Base-by-base conservation (phyloP, 352 stramenopile species). In the Pythium periplocum region DNA sequence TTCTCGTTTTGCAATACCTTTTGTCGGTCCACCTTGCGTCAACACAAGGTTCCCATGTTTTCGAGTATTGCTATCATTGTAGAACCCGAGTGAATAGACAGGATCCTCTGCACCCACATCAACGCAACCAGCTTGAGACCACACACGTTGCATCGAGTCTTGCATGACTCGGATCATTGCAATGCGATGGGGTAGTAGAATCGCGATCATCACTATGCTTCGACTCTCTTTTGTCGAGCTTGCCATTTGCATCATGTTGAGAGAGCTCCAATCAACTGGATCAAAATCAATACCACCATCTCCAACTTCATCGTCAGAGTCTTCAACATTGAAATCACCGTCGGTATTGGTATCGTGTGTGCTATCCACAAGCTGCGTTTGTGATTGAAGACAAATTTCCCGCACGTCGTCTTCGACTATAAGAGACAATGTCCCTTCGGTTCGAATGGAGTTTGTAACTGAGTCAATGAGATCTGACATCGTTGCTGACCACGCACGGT, bases 201-300 rank as follows among this genome's bases (percentile, higher is more conserved):
- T 26, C 17, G 17, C 17, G 17, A 26, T 26, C 17, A 26, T 26
- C 17, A 26, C 17, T 26, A 26, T 26, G 0, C 17, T 26, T 26
- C 17, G 17, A 26, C 0, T 26, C 17, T 26, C 17, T 26, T 26
- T 26, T 26, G 17, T 26, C 17, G 17, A 26, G 17, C 17, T 26
- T 26, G 17, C 17, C 17, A 26, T 26, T 26, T 26, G 17, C 17
- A 26, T 26, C 17, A 26, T 26, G 17, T 64, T 70, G 12, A 88
- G 47, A 1, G 69, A 71, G 2, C 64, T 45, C 78, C 78, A 88
- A 48, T 88, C 75, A 39, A 88, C 60, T n/a, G 64, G 56, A n/a
- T 83, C 72, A 4, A 77, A 53, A 40, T 65, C 59, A 32, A 62
- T 55, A 32, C 78, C 66, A 2, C 66, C 61, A 6, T 69, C 60